phyloP scores from a whole-genome alignment of 257 asterid genomes.

The Solanum etuberosum region DNA sequence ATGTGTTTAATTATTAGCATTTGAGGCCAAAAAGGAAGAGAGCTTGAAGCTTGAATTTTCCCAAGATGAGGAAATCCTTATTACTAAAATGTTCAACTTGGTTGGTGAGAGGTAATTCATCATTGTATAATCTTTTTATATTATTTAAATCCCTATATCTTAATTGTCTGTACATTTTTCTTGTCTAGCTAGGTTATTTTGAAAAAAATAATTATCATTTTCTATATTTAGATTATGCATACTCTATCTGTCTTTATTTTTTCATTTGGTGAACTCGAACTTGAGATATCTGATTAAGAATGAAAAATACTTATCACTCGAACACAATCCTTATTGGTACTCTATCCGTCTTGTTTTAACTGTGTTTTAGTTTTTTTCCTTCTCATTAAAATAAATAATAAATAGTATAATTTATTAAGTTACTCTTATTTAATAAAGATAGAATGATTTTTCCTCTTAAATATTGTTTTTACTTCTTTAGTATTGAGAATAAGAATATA shows the following conservation, averaged over 20 bases:
- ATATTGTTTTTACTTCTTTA: neutral
- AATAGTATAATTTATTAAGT: neutral
- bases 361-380: neutral
- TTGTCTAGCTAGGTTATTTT: neutral
- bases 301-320: no score
- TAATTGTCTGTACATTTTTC: neutral
- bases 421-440: neutral
- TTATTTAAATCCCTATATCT: neutral
- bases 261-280: fast-evolving
- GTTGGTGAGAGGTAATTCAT: constrained; percentile 5
- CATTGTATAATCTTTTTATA: no score
- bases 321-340: neutral
- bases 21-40: neutral
- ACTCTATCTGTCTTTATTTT: no score
- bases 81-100: constrained; percentile 18
- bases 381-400: no score
- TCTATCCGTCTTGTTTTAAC: neutral
- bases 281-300: no score
- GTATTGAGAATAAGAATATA: no score
- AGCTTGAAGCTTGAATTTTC: constrained; percentile 9
- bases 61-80: constrained; percentile 16
- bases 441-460: neutral
- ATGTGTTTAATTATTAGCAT: neutral
- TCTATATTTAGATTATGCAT: neutral
- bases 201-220: neutral